Base-by-base conservation (phyloP, 2,329 filamentous ascomycete species). In the Sphaerostilbella broomeana region DNA sequence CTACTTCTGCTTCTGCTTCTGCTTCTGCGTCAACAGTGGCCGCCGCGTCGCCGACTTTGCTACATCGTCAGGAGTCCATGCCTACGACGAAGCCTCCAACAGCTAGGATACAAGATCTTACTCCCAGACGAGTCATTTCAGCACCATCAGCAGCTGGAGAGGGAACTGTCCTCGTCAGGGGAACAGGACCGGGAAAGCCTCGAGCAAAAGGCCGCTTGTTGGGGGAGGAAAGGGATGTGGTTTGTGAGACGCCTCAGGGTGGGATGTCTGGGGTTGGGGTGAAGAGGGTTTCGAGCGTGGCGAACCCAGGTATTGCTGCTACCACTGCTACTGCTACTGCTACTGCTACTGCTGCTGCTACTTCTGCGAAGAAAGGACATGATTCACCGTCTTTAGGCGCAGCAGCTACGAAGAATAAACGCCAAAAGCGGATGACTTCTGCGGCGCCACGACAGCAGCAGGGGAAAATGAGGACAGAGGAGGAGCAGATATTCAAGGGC, bases 401-500 rank as follows among this genome's bases (percentile, higher is more conserved):
- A 12, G 17, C 32, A 3, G 24, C 36, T n/a, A 37, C 25, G 22
- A 39, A 13, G 35, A n/a, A n/a, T n/a, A n/a, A n/a, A 3, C 3
- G 43, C 48, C 17, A 44, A 50, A 12, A 51, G 53, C 11, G 51
- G 59, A 15, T 60, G 52, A 3, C 49, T 54, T 10, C 50, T 59
- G 18, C 55, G 56, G 6, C 56, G 55, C 9, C 47, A 54, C 15
- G 38, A 43, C 33, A 48, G 2, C 56, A 60, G 53, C 61, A 58
- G 39, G 73, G 75, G 50, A 69, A 68, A 35, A 45, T 68, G 15
- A 63, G 73, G 1, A 70, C 76, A 0, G 70, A 77, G 44, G 55
- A 59, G 1, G 60, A 74, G 40, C 70, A 74, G 48, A 69, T 85
- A 5, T 81, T 88, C 54, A 70, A 64, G 30, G 71, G 63, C 0